Evolutionary conservation across 148 eudicot genomes (phyloP).

Genomic region (Vaccinium darrowii): DNA sequence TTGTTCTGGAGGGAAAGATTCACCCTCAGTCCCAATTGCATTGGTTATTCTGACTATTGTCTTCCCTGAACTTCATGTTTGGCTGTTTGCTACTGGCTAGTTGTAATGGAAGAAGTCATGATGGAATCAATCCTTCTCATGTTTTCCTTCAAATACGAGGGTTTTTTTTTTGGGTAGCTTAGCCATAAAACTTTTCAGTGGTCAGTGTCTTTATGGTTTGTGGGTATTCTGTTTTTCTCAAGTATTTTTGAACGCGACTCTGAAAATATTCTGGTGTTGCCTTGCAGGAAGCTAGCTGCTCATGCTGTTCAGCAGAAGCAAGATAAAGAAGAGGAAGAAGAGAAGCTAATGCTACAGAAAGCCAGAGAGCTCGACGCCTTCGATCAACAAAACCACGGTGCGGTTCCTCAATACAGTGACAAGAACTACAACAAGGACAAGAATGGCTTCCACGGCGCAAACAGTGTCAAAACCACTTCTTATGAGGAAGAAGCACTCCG

Average conservation of each 20-base stretch:
- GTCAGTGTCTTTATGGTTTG: neutral
- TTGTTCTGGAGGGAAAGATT: neutral
- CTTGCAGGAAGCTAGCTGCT: conserved; percentile 70
- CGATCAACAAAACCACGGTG: conserved; percentile 95
- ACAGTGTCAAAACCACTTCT: conserved; percentile 87
- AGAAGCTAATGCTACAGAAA: conserved; percentile 68
- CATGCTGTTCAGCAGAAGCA: conserved; percentile 77
- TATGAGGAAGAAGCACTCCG: conserved; percentile 90
- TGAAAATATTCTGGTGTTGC: conserved; percentile 11
- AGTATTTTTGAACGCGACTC: neutral
- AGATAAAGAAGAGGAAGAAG: conserved; percentile 78
- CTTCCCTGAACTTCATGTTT: neutral
- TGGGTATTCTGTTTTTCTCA: neutral
- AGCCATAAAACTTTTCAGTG: neutral
- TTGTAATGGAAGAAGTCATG: neutral
- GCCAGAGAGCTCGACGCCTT: conserved; percentile 89
- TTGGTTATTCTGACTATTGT: neutral
- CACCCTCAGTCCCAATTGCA: neutral
- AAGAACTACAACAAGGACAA: conserved; percentile 63
- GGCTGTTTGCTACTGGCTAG: neutral
- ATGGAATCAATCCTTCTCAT: neutral
- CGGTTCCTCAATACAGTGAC: conserved; percentile 82
- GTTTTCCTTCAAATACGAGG: neutral
- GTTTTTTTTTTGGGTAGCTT: neutral
- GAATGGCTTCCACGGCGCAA: conserved; percentile 94